Percentiles rank a stretch among this genome's conserved stretches.
Conservation (phyloP, 352 stramenopile species). For the Globisporangium abappressorium region DNA sequence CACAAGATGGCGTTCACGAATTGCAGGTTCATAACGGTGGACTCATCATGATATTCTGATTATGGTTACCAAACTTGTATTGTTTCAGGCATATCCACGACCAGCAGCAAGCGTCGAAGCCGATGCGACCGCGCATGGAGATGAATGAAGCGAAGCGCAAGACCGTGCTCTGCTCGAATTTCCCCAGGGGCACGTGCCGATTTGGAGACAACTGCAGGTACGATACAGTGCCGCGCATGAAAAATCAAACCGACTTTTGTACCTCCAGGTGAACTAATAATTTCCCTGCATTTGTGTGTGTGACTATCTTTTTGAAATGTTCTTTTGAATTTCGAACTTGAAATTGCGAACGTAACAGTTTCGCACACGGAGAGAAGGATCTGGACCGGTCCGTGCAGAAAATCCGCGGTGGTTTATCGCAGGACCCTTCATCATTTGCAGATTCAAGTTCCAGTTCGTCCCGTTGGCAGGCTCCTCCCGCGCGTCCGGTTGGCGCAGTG, state of each 20-base stretch:
- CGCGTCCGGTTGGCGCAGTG: neutral
- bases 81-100: slow-evolving; percentile 57
- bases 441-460: slow-evolving; percentile 5
- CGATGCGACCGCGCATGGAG: slow-evolving; percentile 26
- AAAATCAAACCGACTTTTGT: neutral
- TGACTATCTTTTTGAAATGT: neutral
- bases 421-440: neutral
- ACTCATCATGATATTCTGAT: neutral
- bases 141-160: slow-evolving; percentile 55
- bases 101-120: slow-evolving; percentile 15
- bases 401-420: slow-evolving; percentile 10
- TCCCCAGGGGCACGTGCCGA: slow-evolving; percentile 63
- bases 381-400: slow-evolving; percentile 27
- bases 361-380: slow-evolving; percentile 79
- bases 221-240: slow-evolving; percentile 11
- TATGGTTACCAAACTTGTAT: slow-evolving; percentile 14
- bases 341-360: slow-evolving; percentile 35
- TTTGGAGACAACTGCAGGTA: slow-evolving; percentile 87
- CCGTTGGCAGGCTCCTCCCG: slow-evolving; percentile 9
- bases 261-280: neutral
- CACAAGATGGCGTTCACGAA: neutral
- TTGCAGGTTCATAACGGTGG: slow-evolving; percentile 13
- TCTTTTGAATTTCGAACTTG: neutral
- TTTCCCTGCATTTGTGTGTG: slow-evolving; percentile 2
- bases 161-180: slow-evolving; percentile 79